Base-by-base conservation (phyloP, 1,284 basidiomycete species). In the Sanghuangporus baumii region DNA sequence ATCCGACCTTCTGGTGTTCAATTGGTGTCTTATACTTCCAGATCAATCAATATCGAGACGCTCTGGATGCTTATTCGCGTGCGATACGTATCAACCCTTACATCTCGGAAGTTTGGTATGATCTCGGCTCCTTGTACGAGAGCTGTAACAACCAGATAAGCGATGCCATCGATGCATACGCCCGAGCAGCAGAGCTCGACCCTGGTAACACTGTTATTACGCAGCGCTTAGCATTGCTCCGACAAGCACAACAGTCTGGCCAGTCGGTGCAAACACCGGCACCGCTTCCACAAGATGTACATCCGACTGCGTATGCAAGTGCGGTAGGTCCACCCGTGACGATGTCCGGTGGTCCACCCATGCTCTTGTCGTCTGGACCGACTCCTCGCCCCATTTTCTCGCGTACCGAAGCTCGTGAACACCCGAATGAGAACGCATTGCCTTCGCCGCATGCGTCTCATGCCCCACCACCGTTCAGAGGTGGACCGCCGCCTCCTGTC, bases 1-100 rank as follows among this genome's bases (percentile, higher is more conserved):
- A 98, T 73, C 97, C 97, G 0, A 98, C 96, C 0, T 98, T 98
- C 78, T 99, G 96, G 97, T 99, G 97, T 74, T 98, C 95, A 31
- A 99, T 99, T 70, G 96, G 97, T 61, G 96, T 99, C 0, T 84
- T 99, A 1, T 99, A 99, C 75, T 99, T 98, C 83, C 96, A 98
- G 74, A 99, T 99, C 80, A 98, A 96, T 76, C 97, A 99, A 75
- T 99, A 93, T 79, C 91, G 95, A 57, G 96, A 99, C 73, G 96
- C 96, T 0, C 87, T 99, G 36, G 96, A 99, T 71, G 96, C 97
- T 9, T 99, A 99, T 74, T 98, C 96, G 36, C 91, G 96, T 14
- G 96, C 96, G 6, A 99, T 99, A 70, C 88, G 96, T 64, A 95
- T 99, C 76, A 98, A 99, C 72, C 96, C 96, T 0, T 99, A 97